phyloP scores from a whole-genome alignment of 306 rosid species.

The Corylus avellana region DNA sequence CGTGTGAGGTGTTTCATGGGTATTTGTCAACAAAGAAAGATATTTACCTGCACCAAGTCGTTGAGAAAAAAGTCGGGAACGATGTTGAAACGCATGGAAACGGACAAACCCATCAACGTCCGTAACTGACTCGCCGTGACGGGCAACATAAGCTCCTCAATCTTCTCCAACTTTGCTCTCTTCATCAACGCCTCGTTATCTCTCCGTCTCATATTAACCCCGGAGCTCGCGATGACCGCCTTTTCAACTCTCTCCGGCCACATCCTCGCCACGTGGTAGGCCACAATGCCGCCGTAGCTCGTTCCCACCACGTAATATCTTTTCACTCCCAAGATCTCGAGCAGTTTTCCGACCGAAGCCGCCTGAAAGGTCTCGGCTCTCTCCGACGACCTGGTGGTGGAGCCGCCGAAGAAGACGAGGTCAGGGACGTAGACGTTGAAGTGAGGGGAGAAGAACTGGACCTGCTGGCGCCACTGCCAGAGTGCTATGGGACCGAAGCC shows the following conservation, averaged over 20 bases:
- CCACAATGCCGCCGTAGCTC: conserved; percentile 89
- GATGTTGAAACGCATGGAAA: conserved; percentile 19
- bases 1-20: too few species aligned
- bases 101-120: conserved; percentile 46
- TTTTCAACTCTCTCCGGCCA: conserved; percentile 69
- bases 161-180: conserved; percentile 53
- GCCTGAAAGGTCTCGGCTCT: conserved; percentile 77
- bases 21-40: too few species aligned
- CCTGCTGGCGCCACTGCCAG: conserved; percentile 94
- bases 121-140: conserved; percentile 53
- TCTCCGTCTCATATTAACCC: conserved; percentile 54
- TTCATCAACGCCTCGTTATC: conserved; percentile 49
- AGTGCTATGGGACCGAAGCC: conserved; percentile 79
- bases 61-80: conserved; percentile 63
- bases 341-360: conserved; percentile 49
- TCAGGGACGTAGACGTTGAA: conserved; percentile 82
- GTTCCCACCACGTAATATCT: conserved; percentile 67
- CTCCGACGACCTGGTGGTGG: conserved; percentile 53
- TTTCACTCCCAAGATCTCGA: conserved; percentile 48
- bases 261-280: conserved; percentile 63
- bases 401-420: conserved; percentile 75
- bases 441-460: conserved; percentile 51
- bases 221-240: conserved; percentile 90
- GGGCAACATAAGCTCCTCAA: conserved; percentile 78
- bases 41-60: conserved; percentile 53